Evolutionary conservation across 2,329 filamentous ascomycete genomes (phyloP), one percentile per base, ranked within the genome.

Genomic region (Catunica adiposa): DNA sequence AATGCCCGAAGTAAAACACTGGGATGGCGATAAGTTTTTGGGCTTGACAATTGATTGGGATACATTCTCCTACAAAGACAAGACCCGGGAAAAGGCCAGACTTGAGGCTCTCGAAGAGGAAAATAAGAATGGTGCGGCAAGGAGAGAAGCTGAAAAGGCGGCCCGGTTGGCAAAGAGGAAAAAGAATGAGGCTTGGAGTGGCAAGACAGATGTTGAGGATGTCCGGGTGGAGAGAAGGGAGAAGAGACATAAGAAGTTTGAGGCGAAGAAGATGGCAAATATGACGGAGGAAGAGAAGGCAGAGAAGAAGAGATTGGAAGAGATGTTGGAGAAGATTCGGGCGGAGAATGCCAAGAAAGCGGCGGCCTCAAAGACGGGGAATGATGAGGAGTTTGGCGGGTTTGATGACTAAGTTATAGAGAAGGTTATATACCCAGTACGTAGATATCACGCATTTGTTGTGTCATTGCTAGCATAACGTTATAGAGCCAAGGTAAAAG

Each of bases 1-100:
- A 65, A 98, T 98, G 92, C 90, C 92, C 0, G 92, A 98, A 67
- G 71, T 87, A 54, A 84, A 82, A 63, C 77, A 73, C 0, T 90
- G 85, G 73, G 76, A 80, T 11, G 83, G 83, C 3, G 83, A 87
- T 65, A 75, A 76, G 60, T 76, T 71, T 22, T 70, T 85, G 0
- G 79, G 79, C 1, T 67, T 83, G 1, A 75, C 76, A 1, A 70
- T 88, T 9, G 79, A 88, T 65, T 82, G 84, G 75, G 75, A 82
- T 46, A 72, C 68, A 1, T 88, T 80, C 62, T 71, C 77, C 0
- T 90, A 88, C 69, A 81, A 80, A 63, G 85, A 90, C 62, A 84
- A 83, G 64, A 70, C 73, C 20, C 76, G 83, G 29, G 86, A 90
- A 65, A 79, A 79, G 63, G 76, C 77, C 40, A 74, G 86, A 15